Conservation (phyloP, 2,329 filamentous ascomycete genomes). For the Calonectria fujianensis region DNA sequence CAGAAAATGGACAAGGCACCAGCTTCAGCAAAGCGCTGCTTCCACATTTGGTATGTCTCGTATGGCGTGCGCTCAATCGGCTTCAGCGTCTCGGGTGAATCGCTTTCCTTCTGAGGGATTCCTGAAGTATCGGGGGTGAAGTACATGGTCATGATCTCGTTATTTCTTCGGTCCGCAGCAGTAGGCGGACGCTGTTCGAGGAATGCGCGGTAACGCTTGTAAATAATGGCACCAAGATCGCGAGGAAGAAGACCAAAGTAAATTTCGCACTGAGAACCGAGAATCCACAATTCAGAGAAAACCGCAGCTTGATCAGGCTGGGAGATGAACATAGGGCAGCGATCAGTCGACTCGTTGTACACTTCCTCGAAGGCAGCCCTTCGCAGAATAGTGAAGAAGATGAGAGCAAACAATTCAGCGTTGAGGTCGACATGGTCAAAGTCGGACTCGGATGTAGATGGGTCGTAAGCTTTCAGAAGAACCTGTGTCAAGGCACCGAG, state of each 20-base stretch:
- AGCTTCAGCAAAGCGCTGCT: constrained; percentile 43
- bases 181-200: constrained; percentile 36
- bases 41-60: constrained; percentile 43
- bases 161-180: constrained; percentile 42
- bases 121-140: constrained; percentile 39
- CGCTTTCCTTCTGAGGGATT: neutral
- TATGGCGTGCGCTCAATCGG: constrained; percentile 35
- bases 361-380: constrained; percentile 46
- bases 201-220: constrained; percentile 38
- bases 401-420: constrained; percentile 43
- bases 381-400: constrained; percentile 43
- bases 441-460: constrained; percentile 28
- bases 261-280: constrained; percentile 48
- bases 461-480: constrained; percentile 31
- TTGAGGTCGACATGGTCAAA: constrained; percentile 42
- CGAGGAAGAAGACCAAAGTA: constrained; percentile 47
- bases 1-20: constrained; percentile 49
- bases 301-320: constrained; percentile 47
- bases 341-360: constrained; percentile 46
- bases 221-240: constrained; percentile 43
- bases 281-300: constrained; percentile 49
- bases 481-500: constrained; percentile 23
- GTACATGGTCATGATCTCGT: constrained; percentile 51
- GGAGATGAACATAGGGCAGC: constrained; percentile 47
- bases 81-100: neutral